Conservation (phyloP, 257 asterid genomes). For the Salvia splendens region DNA sequence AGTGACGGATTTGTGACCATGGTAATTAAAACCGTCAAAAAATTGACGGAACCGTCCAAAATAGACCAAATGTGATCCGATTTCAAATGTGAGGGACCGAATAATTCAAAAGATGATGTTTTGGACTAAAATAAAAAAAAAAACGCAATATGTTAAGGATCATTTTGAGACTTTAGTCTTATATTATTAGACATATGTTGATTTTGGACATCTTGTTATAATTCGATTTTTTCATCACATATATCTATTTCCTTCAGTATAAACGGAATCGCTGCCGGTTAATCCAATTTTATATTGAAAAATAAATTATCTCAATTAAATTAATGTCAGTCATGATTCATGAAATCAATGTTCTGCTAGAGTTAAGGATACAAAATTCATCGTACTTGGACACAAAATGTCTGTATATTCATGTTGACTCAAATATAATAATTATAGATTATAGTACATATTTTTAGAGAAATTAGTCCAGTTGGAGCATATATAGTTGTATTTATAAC, state of each 20-base stretch:
- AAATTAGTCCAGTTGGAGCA: background rate
- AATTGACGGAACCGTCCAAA: too few relatives aligned
- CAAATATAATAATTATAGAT: background rate
- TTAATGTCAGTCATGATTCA: background rate
- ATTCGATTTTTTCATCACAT: background rate
- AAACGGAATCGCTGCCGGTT: background rate
- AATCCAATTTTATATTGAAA: background rate
- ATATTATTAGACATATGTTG: too few relatives aligned
- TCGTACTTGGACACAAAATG: background rate
- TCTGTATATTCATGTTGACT: background rate
- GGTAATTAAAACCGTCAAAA: too few relatives aligned
- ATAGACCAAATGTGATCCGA: too few relatives aligned
- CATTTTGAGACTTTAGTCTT: too few relatives aligned
- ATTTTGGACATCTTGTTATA: background rate
- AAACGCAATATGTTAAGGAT: too few relatives aligned
- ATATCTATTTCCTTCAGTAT: background rate
- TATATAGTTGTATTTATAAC: too few relatives aligned
- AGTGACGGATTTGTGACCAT: too few relatives aligned
- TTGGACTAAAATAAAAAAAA: too few relatives aligned
- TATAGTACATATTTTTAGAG: background rate
- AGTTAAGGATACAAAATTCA: background rate
- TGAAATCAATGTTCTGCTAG: background rate
- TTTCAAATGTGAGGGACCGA: too few relatives aligned
- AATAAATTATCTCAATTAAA: background rate
- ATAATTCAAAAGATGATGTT: too few relatives aligned